Conservation (phyloP, 352 stramenopile species). For the Phytophthora foliorum region DNA sequence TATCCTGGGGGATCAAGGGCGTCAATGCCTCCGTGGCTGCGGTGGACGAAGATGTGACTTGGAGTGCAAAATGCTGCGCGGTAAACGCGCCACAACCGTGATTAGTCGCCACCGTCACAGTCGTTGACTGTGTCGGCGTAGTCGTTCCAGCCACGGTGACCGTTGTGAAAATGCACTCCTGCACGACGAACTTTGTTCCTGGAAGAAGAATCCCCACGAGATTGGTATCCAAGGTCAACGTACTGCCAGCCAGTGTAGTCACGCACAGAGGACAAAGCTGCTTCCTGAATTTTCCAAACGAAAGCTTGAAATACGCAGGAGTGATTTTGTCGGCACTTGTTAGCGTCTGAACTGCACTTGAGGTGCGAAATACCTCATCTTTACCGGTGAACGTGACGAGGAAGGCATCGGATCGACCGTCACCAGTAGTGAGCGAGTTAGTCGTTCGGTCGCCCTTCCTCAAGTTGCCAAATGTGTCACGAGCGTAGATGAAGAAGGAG, state of each 20-base stretch:
- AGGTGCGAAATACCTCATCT: conserved; percentile 83
- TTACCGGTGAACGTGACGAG: conserved; percentile 82
- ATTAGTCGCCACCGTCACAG: conserved; percentile 58
- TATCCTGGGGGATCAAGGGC: conserved; percentile 64
- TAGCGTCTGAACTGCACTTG: conserved; percentile 90
- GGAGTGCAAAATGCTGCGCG: conserved; percentile 50
- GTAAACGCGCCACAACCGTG: conserved; percentile 72
- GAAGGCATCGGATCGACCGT: conserved; percentile 94
- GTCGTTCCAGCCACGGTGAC: conserved; percentile 35
- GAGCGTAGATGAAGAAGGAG: conserved; percentile 87
- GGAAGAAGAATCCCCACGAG: conserved; percentile 66
- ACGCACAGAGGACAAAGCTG: conserved; percentile 71
- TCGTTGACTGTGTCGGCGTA: conserved; percentile 16
- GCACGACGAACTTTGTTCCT: conserved; percentile 70
- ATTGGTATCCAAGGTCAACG: conserved; percentile 71
- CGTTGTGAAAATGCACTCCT: conserved; percentile 79
- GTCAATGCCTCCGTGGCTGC: conserved; percentile 54
- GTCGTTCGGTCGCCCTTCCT: conserved; percentile 77
- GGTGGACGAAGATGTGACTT: conserved; percentile 32
- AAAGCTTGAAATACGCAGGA: conserved; percentile 75
- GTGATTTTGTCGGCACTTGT: conserved; percentile 34
- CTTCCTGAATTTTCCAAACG: conserved; percentile 67
- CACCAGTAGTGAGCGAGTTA: conserved; percentile 74
- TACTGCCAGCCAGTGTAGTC: conserved; percentile 48
- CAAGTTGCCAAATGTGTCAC: conserved; percentile 96